A percentile compares a stretch with the other conserved stretches of the same genome.
These are phyloP conservation scores for Phaeoacremonium minimum DNA, from an alignment of 2,329 filamentous ascomycete species.

Conservation along the genomic window DNA sequence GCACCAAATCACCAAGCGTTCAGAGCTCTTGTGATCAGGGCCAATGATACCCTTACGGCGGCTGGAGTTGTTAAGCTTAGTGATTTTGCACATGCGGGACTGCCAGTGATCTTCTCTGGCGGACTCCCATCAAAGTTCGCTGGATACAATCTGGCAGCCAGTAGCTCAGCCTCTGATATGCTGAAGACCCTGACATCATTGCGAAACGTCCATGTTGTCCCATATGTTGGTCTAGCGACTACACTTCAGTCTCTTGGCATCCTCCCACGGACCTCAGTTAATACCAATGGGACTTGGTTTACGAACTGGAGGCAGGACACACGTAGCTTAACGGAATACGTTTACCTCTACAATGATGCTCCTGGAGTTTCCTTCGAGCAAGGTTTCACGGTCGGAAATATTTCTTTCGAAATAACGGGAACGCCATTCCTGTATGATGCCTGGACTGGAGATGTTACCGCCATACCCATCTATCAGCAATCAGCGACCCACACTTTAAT, in stretches of 20 bases:
- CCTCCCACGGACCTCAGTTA: no score
- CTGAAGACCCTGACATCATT: constrained; percentile 9
- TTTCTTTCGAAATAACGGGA: constrained; percentile 4
- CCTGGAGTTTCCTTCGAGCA: no score
- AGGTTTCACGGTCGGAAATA: background rate
- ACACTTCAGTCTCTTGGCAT: constrained; percentile 3
- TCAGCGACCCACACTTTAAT: no score
- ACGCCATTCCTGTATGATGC: constrained; percentile 21
- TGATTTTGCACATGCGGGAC: constrained; percentile 27
- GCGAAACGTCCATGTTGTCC: constrained; percentile 17
- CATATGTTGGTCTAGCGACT: constrained; percentile 1
- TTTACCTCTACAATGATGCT: constrained; percentile 8
- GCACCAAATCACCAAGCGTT: constrained; percentile 32
- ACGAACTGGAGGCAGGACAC: constrained; percentile 1
- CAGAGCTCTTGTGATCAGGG: constrained; percentile 33
- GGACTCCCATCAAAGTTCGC: constrained; percentile 21
- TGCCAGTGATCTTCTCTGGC: constrained; percentile 36
- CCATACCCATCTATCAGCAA: no score
- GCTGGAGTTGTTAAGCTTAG: constrained; percentile 24
- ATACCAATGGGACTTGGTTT: no score
- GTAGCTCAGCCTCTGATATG: constrained; percentile 1
- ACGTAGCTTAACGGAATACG: constrained; percentile 3
- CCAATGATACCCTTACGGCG: constrained; percentile 28
- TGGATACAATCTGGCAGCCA: no score
- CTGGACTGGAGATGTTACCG: constrained; percentile 41